phyloP scores from a whole-genome alignment of 179 eudicot genomes.

The Silene vulgaris region DNA sequence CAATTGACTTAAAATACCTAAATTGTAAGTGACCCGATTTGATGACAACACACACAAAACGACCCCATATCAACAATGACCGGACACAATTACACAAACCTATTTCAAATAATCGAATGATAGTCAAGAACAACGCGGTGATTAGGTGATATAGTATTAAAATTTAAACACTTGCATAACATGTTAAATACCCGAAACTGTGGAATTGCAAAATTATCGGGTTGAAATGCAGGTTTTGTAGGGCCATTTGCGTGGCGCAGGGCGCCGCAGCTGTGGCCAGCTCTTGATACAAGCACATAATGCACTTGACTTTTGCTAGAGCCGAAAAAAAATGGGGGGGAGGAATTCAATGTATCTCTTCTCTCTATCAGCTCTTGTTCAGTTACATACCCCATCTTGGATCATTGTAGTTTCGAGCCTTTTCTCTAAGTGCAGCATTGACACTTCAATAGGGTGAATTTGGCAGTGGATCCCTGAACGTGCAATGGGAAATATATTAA shows the following conservation, averaged over 20 bases:
- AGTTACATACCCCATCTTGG: background rate
- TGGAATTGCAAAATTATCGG: background rate
- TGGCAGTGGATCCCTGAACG: slow-evolving; percentile 6
- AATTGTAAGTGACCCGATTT: too few relatives aligned
- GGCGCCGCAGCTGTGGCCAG: slow-evolving; percentile 1
- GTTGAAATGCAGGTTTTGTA: background rate
- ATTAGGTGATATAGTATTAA: too few relatives aligned
- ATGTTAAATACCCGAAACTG: background rate
- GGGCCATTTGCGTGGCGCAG: background rate
- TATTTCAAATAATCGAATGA: background rate
- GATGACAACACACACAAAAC: background rate
- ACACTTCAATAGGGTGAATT: background rate
- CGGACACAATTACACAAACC: background rate
- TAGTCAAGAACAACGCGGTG: background rate
- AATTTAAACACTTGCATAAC: background rate
- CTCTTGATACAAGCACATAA: background rate
- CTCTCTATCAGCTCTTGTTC: background rate
- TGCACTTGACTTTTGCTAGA: background rate
- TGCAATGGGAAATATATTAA: background rate
- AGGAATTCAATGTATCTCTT: background rate
- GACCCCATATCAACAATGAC: background rate
- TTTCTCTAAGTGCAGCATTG: background rate
- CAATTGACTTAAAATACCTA: too few relatives aligned
- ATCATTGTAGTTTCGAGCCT: background rate
- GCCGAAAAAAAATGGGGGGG: background rate